Conservation (phyloP, 768 basidiomycete species). For the Lepiota brunneoincarnata region DNA sequence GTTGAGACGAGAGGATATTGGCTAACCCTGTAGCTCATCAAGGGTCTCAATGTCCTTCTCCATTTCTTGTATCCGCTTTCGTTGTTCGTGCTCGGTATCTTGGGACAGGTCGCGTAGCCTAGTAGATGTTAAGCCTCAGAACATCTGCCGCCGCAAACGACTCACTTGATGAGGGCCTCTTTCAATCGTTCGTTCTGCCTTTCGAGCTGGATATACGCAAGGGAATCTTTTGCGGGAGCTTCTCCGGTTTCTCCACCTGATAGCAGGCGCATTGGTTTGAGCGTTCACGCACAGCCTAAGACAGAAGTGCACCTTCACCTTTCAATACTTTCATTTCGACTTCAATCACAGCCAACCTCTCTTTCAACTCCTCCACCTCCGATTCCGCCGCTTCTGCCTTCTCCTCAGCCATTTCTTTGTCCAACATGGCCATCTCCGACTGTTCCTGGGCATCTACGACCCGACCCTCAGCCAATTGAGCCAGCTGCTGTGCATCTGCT, state of each 20-base stretch:
- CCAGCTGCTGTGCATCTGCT: conserved; percentile 74
- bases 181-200: conserved; percentile 96
- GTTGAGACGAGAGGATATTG: background rate
- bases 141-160: background rate
- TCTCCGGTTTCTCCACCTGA: conserved; percentile 20
- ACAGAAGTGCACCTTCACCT: conserved; percentile 37
- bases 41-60: conserved; percentile 81
- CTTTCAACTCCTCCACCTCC: conserved; percentile 77
- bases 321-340: conserved; percentile 82
- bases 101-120: conserved; percentile 87
- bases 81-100: conserved; percentile 85
- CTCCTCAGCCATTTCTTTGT: conserved; percentile 97
- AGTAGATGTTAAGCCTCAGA: background rate
- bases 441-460: conserved; percentile 83
- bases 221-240: conserved; percentile 47
- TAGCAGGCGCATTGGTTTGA: background rate
- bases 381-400: conserved; percentile 75
- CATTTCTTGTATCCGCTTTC: conserved; percentile 77
- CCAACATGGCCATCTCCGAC: conserved; percentile 91
- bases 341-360: conserved; percentile 74
- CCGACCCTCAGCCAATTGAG: conserved; percentile 64
- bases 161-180: conserved; percentile 85
- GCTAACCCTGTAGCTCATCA: conserved; percentile 77
- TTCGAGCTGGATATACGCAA: conserved; percentile 84
- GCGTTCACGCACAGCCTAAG: conserved; percentile 12